Conservation (phyloP, 108 stramenopile genomes). For the Licmophora abbreviata region DNA sequence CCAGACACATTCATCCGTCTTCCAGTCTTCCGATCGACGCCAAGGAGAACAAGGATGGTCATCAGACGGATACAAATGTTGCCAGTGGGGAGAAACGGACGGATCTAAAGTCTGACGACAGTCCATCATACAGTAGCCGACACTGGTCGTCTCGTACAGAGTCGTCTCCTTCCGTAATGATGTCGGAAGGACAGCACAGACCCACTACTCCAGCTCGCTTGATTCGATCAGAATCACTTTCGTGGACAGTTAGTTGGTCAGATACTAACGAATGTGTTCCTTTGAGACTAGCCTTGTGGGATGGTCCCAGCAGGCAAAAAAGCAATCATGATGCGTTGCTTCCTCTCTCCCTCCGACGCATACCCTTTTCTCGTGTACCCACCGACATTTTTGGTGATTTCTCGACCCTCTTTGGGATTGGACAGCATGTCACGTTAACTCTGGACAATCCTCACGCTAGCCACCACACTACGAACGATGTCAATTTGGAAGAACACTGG, state of each 20-base stretch:
- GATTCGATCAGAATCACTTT: slow-evolving; percentile 26
- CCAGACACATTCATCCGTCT: no score
- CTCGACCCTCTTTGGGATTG: slow-evolving; percentile 71
- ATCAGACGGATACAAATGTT: no score
- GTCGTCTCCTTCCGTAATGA: background rate
- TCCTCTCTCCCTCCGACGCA: slow-evolving; percentile 15
- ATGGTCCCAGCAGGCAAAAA: slow-evolving; percentile 16
- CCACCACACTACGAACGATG: no score
- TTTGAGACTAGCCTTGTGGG: slow-evolving; percentile 64
- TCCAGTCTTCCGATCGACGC: no score
- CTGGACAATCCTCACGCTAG: no score
- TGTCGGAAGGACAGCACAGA: background rate
- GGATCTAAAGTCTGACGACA: background rate
- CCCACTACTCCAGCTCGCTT: background rate
- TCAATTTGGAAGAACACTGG: no score
- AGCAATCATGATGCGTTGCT: slow-evolving; percentile 4
- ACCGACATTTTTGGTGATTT: slow-evolving; percentile 41
- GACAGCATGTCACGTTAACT: slow-evolving; percentile 75
- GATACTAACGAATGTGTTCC: slow-evolving; percentile 25
- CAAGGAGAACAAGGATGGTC: no score
- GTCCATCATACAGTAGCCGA: background rate
- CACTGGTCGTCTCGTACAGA: background rate
- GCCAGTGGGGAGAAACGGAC: no score
- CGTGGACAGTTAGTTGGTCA: slow-evolving; percentile 18
- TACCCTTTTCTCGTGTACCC: slow-evolving; percentile 16